Percentiles rank a stretch among this genome's conserved stretches.
phyloP scores from a whole-genome alignment of 2,329 filamentous ascomycete genomes.

The Hymenotorrendiella dingleyae region DNA sequence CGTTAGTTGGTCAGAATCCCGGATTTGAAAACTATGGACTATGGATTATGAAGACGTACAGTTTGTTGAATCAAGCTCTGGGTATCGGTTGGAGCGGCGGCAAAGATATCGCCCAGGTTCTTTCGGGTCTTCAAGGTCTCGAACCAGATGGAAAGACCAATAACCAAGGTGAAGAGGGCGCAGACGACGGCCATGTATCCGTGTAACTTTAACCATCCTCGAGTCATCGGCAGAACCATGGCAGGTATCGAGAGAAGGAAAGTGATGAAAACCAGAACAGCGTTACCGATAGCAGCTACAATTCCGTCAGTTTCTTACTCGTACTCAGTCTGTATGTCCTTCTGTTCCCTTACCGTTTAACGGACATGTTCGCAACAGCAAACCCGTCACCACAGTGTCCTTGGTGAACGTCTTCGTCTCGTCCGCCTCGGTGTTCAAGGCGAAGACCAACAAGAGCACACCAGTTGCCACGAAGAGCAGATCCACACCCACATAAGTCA shows the following conservation, averaged over 20 bases:
- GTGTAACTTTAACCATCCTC: conserved; percentile 65
- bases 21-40: not conserved
- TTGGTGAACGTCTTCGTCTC: conserved; percentile 37
- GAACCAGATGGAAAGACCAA: conserved; percentile 67
- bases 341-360: conserved; percentile 41
- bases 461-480: conserved; percentile 46
- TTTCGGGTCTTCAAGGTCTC: conserved; percentile 63
- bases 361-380: conserved; percentile 47
- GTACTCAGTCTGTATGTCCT: conserved; percentile 1
- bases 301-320: too few species aligned
- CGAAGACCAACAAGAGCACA: conserved; percentile 45
- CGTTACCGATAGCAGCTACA: conserved; percentile 64
- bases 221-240: conserved; percentile 58
- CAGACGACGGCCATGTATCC: conserved; percentile 59
- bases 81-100: conserved; percentile 45
- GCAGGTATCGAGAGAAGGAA: conserved; percentile 66
- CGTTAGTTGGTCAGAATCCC: conserved; percentile 3
- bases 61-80: conserved; percentile 67
- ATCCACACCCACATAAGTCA: conserved; percentile 45
- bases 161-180: conserved; percentile 56
- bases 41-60: conserved; percentile 39
- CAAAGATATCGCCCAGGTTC: conserved; percentile 57
- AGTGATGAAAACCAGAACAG: conserved; percentile 63
- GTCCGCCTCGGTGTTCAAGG: conserved; percentile 42
- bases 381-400: conserved; percentile 43